A percentile compares a stretch with the other conserved stretches of the same genome.
Conservation (phyloP, 2,329 filamentous ascomycete species). For the Penicillium frequentans region DNA sequence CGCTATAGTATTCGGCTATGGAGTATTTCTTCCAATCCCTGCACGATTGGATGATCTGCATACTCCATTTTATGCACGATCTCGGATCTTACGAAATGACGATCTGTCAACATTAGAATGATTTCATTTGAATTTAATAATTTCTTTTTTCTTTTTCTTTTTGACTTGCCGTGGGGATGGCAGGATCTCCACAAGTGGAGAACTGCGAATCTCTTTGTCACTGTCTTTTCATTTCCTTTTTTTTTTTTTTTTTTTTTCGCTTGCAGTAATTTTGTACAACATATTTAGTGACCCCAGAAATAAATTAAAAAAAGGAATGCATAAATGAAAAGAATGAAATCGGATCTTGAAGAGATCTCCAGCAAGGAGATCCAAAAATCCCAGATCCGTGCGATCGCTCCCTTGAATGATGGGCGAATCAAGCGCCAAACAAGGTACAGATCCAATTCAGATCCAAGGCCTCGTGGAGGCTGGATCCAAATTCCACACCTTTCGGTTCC, state of each 20-base stretch:
- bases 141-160: not conserved
- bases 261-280: not conserved
- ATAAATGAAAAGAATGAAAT: not conserved
- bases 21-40: slow-evolving; percentile 16
- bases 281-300: not conserved
- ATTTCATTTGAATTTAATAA: not conserved
- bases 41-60: slow-evolving; percentile 26
- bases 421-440: not conserved
- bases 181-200: not conserved
- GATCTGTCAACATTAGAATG: slow-evolving; percentile 8
- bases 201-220: not conserved
- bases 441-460: slow-evolving; percentile 12
- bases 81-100: slow-evolving; percentile 17
- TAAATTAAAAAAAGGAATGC: not conserved
- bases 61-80: slow-evolving; percentile 23
- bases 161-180: not conserved
- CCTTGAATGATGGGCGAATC: slow-evolving; percentile 17
- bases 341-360: not conserved
- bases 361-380: not conserved
- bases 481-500: slow-evolving; percentile 5
- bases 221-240: not conserved
- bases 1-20: slow-evolving; percentile 6
- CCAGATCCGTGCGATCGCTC: slow-evolving; percentile 5
- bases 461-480: slow-evolving; percentile 15
- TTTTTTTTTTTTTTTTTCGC: not conserved